phyloP scores from a whole-genome alignment of 2,329 filamentous ascomycete species.

The Cercospora sp. region DNA sequence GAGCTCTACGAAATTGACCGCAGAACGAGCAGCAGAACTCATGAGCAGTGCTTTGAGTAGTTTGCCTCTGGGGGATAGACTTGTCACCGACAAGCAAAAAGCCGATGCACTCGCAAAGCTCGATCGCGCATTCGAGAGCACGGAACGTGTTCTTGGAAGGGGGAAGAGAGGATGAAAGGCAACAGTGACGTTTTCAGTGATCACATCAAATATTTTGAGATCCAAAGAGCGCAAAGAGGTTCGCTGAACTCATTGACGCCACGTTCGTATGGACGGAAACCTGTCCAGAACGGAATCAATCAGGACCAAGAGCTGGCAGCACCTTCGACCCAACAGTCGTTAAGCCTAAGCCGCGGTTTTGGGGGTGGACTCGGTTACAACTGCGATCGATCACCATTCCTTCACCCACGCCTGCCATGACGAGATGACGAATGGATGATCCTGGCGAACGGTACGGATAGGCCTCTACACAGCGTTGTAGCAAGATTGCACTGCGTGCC shows the following conservation, averaged over 20 bases:
- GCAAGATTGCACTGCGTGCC: not conserved
- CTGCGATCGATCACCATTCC: not conserved
- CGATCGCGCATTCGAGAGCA: conserved; percentile 43
- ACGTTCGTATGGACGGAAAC: not conserved
- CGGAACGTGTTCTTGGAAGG: conserved; percentile 29
- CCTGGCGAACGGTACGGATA: not conserved
- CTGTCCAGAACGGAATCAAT: not conserved
- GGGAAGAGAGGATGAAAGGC: conserved; percentile 18
- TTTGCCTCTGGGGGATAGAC: conserved; percentile 44
- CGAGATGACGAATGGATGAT: not conserved
- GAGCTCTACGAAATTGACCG: conserved; percentile 36
- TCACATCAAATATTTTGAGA: not conserved
- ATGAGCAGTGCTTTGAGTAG: conserved; percentile 52
- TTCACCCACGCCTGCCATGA: not conserved
- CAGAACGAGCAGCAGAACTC: conserved; percentile 48
- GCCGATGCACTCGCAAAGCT: conserved; percentile 49
- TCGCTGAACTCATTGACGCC: not conserved
- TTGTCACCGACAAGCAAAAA: conserved; percentile 45
- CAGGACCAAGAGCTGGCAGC: not conserved
- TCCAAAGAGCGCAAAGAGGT: not conserved
- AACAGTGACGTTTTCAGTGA: not conserved
- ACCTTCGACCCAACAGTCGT: not conserved
- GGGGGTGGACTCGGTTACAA: not conserved
- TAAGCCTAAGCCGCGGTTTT: not conserved
- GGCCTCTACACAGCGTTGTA: not conserved